Conservation (phyloP, 345 rosid species). For the Moringa oleifera region DNA sequence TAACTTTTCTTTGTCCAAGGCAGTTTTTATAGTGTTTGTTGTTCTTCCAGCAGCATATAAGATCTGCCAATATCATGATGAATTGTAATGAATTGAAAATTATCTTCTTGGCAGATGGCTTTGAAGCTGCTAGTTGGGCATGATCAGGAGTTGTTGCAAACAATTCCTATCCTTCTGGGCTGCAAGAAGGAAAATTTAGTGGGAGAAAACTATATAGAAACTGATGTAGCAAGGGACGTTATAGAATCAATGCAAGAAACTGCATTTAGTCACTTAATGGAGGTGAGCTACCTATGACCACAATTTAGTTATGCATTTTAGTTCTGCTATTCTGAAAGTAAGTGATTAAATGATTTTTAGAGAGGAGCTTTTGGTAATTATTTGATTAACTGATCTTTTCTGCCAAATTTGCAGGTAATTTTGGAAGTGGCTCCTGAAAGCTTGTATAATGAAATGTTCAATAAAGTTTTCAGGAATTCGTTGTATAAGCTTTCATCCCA, state of each 20-base stretch:
- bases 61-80: background rate
- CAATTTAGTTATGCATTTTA: background rate
- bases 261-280: constrained; percentile 87
- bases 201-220: constrained; percentile 42
- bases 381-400: no score
- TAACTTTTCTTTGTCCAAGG: background rate
- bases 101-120: constrained; percentile 54
- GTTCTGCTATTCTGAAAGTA: background rate
- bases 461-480: constrained; percentile 64
- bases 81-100: background rate
- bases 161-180: constrained; percentile 63
- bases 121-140: constrained; percentile 59
- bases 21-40: background rate
- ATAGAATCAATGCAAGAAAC: constrained; percentile 62
- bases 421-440: constrained; percentile 79
- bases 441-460: constrained; percentile 62
- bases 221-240: constrained; percentile 27
- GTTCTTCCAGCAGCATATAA: background rate
- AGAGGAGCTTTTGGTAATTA: no score
- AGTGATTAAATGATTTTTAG: no score
- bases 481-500: constrained; percentile 70
- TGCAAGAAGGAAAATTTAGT: constrained; percentile 34
- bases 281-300: constrained; percentile 35
- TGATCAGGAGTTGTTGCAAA: constrained; percentile 54
- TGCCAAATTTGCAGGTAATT: constrained; percentile 61